Base-by-base conservation (phyloP, 306 rosid genomes). In the Neltuma alba region DNA sequence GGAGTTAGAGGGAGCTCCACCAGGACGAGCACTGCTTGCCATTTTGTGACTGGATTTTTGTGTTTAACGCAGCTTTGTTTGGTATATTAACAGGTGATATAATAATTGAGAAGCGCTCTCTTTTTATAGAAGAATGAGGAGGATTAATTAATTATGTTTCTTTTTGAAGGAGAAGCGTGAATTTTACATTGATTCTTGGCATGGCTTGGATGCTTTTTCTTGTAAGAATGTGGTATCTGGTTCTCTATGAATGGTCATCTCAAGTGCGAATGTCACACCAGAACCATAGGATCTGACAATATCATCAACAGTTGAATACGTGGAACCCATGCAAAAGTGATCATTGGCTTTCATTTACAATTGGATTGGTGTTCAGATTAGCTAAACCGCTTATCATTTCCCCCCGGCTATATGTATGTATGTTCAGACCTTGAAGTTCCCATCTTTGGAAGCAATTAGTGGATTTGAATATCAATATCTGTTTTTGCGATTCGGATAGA, bases 11-110 rank as follows among this genome's bases (percentile, higher is more conserved):
- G 71, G 7, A 64, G 15, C 70, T 41, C 4, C 2, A 2, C 73
- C 73, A 41, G 38, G 15, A 25, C 18, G 30, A 37, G 4, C 55
- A 40, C 23, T 2, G 6, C 74, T 48, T 25, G 74, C 55, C 74
- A 70, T 70, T 25, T 38, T 31, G 65, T 12, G 65, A n/a, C n/a
- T n/a, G n/a, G n/a, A n/a, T n/a, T n/a, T n/a, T n/a, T 31, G 65
- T 12, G 65, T 10, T 58, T 57, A 10, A 23, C 13, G 63, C 63
- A 23, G 63, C 63, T 57, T 57, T 57, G 7, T 25, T 57, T 25
- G 27, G 3, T 7, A 18, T 28, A 28, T 28, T 60, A 28, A 28
- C 10, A 58, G 65, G 27, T 52, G n/a, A 52, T 52, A 1, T 52
- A 1, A 15, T 15, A 45, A 60, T 28, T 28, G 34, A 28, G 6